Base-by-base conservation (phyloP, 2,329 filamentous ascomycete species). In the Penicillium sp. region DNA sequence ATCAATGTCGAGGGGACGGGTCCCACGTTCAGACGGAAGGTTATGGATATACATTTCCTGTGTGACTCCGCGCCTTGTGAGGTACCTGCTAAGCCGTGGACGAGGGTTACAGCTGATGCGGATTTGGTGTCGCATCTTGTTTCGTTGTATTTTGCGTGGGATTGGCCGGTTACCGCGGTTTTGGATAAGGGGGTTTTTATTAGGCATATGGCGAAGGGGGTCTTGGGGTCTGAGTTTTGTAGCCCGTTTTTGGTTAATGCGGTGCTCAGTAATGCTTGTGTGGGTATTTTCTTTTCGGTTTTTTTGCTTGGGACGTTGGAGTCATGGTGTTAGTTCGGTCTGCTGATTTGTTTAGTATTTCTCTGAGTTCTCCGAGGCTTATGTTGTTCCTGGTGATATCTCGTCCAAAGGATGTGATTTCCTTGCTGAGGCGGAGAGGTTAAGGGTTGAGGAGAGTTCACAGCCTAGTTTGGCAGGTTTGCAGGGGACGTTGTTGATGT, bases 121-220 rank as follows among this genome's bases (percentile, higher is more conserved):
- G 82, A 88, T 50, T 80, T 95, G 40, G 84, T 96, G 59, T 83
- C 86, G 9, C 91, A 96, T 73, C 82, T 96, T 24, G 84, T 96
- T 64, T 91, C 91, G 69, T 88, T 96, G 85, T 96, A 96, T 75
- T 96, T 96, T 74, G 89, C 86, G 65, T 96, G 92, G 87, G 91
- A 96, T 72, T 96, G 96, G 72, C 87, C 90, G 26, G 95, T 92
- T 73, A 95, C 89, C 70, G 85, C 80, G 16, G 79, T 94, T 43
- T 92, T 96, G 68, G 90, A 89, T 67, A 81, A 85, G 35, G 90
- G 95, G 68, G 94, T 94, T 64, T 74, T 87, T 49, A 80, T 82
- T 24, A 89, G 89, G 5, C 65, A 74, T 62, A 76, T 76, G 73
- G 53, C 51, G 0, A 37, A 35, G 18, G 66, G 66, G 1, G 59